Base-by-base conservation (phyloP, 2,329 filamentous ascomycete genomes). In the Aspergillus fijiensis region DNA sequence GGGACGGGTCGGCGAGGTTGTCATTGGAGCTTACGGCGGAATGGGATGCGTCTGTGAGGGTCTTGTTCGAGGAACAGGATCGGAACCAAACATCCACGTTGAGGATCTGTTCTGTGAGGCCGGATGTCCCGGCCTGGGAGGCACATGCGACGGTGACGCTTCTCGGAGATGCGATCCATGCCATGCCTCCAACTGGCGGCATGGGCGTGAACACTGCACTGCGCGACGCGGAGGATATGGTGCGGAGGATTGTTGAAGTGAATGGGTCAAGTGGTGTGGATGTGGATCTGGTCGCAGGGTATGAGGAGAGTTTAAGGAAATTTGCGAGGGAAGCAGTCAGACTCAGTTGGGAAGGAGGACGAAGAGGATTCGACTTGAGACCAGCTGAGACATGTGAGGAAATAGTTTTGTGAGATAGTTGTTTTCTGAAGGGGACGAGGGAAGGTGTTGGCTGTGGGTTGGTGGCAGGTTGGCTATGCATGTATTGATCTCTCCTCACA, bases 131-230 rank as follows among this genome's bases (percentile, higher is more conserved):
- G 9, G 42, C 39, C 6, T 55, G 53, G 53, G 45, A 55, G 10
- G n/a, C 27, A 4, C 33, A 55, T 55, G n/a, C 63, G 7, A 64
- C 65, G 14, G 75, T 81, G 1, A 80, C 79, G 0, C 60, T 81
- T 2, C 71, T 81, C 23, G 79, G 79, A 10, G 79, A 81, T 58
- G 76, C 79, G 1, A 75, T 76, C 3, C 80, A 81, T 66, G 70
- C 75, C 1, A 81, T 81, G 78, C 78, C 78, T 1, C 80, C 80
- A 1, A 78, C 77, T 3, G 79, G 79, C 19, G 79, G 77, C 0
- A 76, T 77, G 52, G 79, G 79, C 16, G 79, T 79, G 1, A 80
- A 80, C 55, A 81, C 79, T 1, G 79, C 79, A 25, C 69, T 81
- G 45, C 42, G 27, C 21, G 53, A 55, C 33, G 53, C 53, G 42